Evolutionary conservation across 805 yeast species (phyloP), one percentile per base, ranked within the genome.

Genomic region (Candida verbasci): DNA sequence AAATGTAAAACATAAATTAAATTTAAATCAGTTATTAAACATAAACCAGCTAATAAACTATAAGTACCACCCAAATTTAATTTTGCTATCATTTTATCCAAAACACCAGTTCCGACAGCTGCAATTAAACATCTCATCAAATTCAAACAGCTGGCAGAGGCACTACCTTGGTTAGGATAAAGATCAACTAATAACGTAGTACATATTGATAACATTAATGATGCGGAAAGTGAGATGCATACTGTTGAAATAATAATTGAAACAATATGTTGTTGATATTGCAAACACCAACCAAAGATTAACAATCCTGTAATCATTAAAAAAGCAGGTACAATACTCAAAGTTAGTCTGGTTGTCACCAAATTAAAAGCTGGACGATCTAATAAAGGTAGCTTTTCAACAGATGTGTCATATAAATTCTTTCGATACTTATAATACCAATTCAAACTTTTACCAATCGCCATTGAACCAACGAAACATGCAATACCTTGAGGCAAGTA

Each of bases 31-130:
- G 31, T 15, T 34, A 47, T 6, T 5, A 52, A 18, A 14, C 52
- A 44, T 1, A 81, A 35, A 0, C 68, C 80, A 2, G 80, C 79
- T 68, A 85, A 57, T n/a, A 87, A 65, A 0, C 94, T 80, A 49
- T 79, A 86, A 1, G 85, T 74, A 12, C 95, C 93, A 1, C 96
- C 96, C 9, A 74, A 57, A 0, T 76, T 76, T 75, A 88, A 65
- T 0, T 61, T 42, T 0, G 39, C 37, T 10, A 68, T 63, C 91
- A 88, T 83, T 33, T 60, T 68, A 15, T 77, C 71, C 15, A 86
- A 63, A 3, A 78, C 80, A 0, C 85, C 93, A 15, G 82, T 70
- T 29, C 83, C 78, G 1, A 76, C 69, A 0, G 95, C 95, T 21
- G 82, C 80, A 32, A 77, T 48, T n/a, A 75, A 63, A 52, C 96